Evolutionary conservation across 2,329 filamentous ascomycete species (phyloP).

Genomic region (Akanthomyces lecanii): DNA sequence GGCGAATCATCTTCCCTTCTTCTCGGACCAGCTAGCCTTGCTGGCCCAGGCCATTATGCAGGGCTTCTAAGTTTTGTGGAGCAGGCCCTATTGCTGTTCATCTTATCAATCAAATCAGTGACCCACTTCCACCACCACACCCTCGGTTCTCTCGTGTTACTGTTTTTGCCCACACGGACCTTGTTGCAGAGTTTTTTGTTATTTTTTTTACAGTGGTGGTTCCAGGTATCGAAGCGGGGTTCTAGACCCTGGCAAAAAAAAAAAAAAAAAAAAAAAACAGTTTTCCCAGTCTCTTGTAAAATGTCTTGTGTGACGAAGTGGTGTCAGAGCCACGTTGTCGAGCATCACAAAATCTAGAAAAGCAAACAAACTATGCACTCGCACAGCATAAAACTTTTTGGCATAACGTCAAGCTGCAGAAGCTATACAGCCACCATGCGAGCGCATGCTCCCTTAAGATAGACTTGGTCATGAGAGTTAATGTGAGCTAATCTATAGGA

Average conservation of each 20-base stretch:
- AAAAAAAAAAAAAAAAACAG: too few relatives aligned
- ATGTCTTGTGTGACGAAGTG: neutral
- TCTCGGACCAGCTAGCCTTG: neutral
- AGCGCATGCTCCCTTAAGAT: neutral
- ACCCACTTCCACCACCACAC: neutral
- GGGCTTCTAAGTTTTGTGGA: neutral
- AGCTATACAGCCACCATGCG: neutral
- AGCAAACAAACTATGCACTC: neutral
- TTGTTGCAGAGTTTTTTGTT: neutral
- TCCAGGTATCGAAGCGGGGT: neutral
- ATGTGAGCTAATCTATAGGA: neutral
- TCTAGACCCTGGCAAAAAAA: neutral
- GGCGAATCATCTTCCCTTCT: neutral
- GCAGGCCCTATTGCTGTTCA: neutral
- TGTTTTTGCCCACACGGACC: neutral
- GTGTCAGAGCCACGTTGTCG: conserved; percentile 6
- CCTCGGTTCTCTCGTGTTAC: conserved; percentile 1
- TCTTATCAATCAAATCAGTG: conserved; percentile 19
- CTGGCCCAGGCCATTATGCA: neutral
- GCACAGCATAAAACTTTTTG: neutral
- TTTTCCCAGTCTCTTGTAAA: too few relatives aligned
- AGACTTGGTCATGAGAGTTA: neutral
- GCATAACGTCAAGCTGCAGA: too few relatives aligned
- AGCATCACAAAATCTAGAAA: neutral
- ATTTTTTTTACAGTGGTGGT: neutral